These are phyloP conservation scores for Salix viminalis DNA, from an alignment of 345 rosid species.

Conservation along the genomic window DNA sequence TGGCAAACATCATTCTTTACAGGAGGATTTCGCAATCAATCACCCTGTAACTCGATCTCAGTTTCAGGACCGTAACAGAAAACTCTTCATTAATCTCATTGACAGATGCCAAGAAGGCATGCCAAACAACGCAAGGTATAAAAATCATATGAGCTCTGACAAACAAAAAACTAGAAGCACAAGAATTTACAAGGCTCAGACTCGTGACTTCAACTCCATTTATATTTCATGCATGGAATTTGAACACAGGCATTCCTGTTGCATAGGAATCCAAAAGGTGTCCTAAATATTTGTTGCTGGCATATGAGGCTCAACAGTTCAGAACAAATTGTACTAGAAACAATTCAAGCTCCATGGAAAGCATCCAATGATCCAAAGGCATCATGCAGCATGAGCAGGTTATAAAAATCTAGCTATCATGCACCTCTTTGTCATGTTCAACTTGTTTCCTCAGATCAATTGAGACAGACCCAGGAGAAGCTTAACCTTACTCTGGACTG, in stretches of 20 bases:
- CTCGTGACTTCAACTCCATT: too few relatives aligned
- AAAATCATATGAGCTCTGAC: not conserved
- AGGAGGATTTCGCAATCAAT: too few relatives aligned
- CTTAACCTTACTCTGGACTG: not conserved
- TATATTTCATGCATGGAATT: too few relatives aligned
- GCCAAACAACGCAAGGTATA: not conserved
- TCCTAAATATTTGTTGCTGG: too few relatives aligned
- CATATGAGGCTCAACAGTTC: too few relatives aligned
- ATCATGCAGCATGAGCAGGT: not conserved
- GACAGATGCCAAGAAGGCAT: not conserved
- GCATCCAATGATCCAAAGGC: not conserved
- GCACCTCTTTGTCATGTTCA: slow-evolving; percentile 4
- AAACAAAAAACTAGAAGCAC: not conserved
- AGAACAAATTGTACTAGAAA: not conserved
- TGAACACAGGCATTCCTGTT: too few relatives aligned
- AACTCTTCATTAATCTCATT: not conserved
- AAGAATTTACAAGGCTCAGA: not conserved
- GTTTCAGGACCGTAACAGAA: not conserved
- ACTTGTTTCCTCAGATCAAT: not conserved
- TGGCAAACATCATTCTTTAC: too few relatives aligned
- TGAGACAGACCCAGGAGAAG: not conserved
- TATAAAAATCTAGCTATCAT: not conserved
- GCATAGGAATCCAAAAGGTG: too few relatives aligned
- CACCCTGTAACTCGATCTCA: too few relatives aligned
- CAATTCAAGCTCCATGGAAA: not conserved